These are phyloP conservation scores for Jatropha multifida DNA, from an alignment of 441 rosid species.

Conservation along the genomic window DNA sequence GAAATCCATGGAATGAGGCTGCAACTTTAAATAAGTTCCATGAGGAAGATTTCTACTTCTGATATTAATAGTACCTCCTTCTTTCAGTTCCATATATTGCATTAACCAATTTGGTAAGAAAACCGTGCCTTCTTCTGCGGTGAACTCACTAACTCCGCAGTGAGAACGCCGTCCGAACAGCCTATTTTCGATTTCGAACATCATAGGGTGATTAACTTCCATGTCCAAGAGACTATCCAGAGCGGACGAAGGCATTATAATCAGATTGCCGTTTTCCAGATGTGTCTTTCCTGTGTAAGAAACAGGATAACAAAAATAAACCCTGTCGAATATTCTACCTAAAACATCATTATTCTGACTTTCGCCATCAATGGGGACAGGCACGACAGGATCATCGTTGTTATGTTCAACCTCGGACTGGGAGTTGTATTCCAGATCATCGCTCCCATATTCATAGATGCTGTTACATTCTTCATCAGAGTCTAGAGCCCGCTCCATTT, in stretches of 20 bases:
- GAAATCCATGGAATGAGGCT: conserved; percentile 31
- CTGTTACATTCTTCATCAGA: background rate
- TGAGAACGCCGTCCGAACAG: conserved; percentile 1
- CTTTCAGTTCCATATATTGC: conserved; percentile 24
- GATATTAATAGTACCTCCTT: conserved; percentile 7
- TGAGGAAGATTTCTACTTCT: conserved; percentile 3
- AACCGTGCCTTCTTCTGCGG: conserved; percentile 13
- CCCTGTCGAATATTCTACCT: no score
- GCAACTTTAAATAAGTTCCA: conserved; percentile 25
- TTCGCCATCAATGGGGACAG: background rate
- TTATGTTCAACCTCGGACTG: background rate
- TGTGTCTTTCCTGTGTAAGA: background rate
- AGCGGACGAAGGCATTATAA: conserved; percentile 23
- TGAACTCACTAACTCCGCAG: conserved; percentile 30
- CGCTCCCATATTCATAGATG: background rate
- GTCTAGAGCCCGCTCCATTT: background rate
- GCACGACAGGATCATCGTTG: background rate
- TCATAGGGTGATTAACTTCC: conserved; percentile 6
- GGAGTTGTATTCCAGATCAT: background rate
- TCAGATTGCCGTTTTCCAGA: conserved; percentile 22
- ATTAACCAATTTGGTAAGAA: conserved; percentile 30
- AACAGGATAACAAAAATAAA: conserved; percentile 7
- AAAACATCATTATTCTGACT: no score
- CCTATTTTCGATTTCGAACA: conserved; percentile 20
- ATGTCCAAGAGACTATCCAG: background rate